These are phyloP conservation scores for Letharia lupina DNA, from an alignment of 495 filamentous ascomycete genomes.

Conservation along the genomic window DNA sequence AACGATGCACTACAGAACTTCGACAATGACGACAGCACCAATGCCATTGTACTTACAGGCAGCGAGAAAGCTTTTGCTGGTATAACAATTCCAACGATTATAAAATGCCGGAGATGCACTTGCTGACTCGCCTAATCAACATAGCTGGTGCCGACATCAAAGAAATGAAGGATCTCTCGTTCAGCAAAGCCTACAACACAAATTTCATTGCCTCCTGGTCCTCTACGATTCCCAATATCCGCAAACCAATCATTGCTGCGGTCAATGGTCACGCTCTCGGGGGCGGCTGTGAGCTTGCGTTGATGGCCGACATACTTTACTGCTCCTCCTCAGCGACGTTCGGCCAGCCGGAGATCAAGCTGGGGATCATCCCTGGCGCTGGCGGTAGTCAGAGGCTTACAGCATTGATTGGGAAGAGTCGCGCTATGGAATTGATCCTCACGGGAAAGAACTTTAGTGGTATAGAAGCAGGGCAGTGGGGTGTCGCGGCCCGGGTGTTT, in stretches of 20 bases:
- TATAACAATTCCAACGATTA: slow-evolving; percentile 21
- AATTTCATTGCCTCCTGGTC: slow-evolving; percentile 96
- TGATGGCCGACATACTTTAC: slow-evolving; percentile 95
- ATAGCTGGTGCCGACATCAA: slow-evolving; percentile 94
- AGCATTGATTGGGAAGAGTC: slow-evolving; percentile 74
- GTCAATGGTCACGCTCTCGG: slow-evolving; percentile 92
- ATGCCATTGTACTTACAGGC: slow-evolving; percentile 80
- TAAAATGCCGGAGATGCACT: not conserved
- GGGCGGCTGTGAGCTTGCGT: slow-evolving; percentile 92
- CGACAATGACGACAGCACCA: slow-evolving; percentile 59
- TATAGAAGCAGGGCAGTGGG: slow-evolving; percentile 79
- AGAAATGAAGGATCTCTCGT: slow-evolving; percentile 89
- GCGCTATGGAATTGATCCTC: slow-evolving; percentile 89
- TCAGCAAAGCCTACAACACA: slow-evolving; percentile 69
- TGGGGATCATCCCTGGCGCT: slow-evolving; percentile 86
- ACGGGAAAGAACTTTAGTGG: slow-evolving; percentile 78
- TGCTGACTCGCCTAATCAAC: slow-evolving; percentile 7
- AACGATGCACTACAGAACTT: slow-evolving; percentile 70
- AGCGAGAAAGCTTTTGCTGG: slow-evolving; percentile 79
- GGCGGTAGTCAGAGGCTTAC: slow-evolving; percentile 89
- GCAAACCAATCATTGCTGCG: slow-evolving; percentile 87
- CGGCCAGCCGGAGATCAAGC: slow-evolving; percentile 92
- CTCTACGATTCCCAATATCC: slow-evolving; percentile 64
- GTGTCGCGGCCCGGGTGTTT: slow-evolving; percentile 75
- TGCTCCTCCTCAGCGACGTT: slow-evolving; percentile 75